Percentiles rank a stretch among this genome's conserved stretches.
Evolutionary conservation across 805 yeast species (phyloP).

Genomic region (Candida insectorum): DNA sequence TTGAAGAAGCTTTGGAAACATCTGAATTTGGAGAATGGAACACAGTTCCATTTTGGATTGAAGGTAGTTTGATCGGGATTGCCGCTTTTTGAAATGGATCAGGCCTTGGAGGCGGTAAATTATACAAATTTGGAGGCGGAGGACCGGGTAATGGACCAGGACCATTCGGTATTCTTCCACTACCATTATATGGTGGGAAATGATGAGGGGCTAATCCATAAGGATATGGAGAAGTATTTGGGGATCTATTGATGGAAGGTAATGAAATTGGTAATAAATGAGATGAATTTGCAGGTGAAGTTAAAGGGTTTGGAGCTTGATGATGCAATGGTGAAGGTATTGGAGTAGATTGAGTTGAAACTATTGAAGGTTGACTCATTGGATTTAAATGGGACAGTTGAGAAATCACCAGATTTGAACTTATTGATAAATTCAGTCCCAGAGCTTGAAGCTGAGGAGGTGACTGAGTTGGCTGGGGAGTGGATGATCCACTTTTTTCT

Average conservation of each 20-base stretch:
- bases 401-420: neutral
- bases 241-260: too few species aligned
- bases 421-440: too few species aligned
- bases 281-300: neutral
- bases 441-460: conserved; percentile 1
- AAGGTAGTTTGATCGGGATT: conserved; percentile 3
- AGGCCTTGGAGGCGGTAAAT: conserved; percentile 6
- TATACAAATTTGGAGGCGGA: conserved; percentile 21
- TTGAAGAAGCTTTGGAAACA: neutral
- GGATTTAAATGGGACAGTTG: neutral
- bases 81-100: neutral
- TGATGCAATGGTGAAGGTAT: neutral
- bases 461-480: neutral
- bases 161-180: conserved; percentile 36
- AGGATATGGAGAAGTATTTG: too few species aligned
- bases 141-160: conserved; percentile 44
- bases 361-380: neutral
- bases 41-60: neutral
- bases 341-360: neutral
- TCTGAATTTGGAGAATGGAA: neutral
- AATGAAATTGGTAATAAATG: too few species aligned
- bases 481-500: neutral
- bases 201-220: conserved; percentile 12
- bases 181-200: conserved; percentile 33
- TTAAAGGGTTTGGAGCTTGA: neutral